These are phyloP conservation scores for Tagetes patula DNA, from an alignment of 129 eudicot genomes.

Conservation along the genomic window DNA sequence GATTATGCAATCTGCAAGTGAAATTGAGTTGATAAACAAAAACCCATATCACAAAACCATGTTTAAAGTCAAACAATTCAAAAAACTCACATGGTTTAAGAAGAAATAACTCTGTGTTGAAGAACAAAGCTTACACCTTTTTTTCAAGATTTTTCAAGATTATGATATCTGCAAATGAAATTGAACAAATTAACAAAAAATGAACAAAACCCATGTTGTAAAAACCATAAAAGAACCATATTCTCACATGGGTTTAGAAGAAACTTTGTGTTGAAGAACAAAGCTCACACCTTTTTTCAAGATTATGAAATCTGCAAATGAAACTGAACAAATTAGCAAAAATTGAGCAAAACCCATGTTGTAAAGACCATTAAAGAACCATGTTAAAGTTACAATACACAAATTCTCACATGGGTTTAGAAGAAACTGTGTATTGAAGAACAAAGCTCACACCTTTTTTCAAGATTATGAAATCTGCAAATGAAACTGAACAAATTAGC, in stretches of 20 bases:
- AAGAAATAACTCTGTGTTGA: constrained; percentile 13
- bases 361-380: background rate
- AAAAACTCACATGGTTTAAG: constrained; percentile 2
- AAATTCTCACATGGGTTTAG: constrained; percentile 6
- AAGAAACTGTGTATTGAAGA: background rate
- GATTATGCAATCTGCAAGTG: constrained; percentile 27
- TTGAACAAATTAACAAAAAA: background rate
- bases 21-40: constrained; percentile 9
- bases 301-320: constrained; percentile 3
- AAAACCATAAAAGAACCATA: background rate
- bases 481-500: background rate
- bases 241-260: constrained; percentile 11
- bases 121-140: constrained; percentile 13
- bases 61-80: constrained; percentile 2
- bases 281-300: background rate
- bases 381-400: background rate
- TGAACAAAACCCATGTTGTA: background rate
- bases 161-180: background rate
- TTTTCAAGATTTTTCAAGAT: background rate
- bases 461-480: constrained; percentile 8
- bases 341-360: background rate
- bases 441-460: background rate
- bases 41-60: constrained; percentile 10
- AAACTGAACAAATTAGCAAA: background rate
- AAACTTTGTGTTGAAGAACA: background rate